These are phyloP conservation scores for Acanthamoeba royreba DNA, from an alignment of 208 protist species.

Conservation along the genomic window DNA sequence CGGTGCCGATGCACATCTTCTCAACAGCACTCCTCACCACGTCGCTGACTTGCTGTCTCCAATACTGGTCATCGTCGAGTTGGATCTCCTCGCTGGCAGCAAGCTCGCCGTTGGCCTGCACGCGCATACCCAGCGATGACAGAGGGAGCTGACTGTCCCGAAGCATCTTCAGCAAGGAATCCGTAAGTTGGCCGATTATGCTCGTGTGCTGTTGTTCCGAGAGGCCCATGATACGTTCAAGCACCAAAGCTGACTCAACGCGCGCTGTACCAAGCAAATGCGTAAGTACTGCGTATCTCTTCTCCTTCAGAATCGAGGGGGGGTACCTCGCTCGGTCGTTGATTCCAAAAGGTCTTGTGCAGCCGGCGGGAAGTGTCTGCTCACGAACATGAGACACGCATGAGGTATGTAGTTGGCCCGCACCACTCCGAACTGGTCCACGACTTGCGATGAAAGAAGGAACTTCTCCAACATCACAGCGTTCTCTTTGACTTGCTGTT, in stretches of 20 bases:
- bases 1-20: constrained; percentile 11
- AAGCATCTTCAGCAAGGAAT: not conserved
- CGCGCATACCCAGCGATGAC: not conserved
- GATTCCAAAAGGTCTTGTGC: not conserved
- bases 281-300: not conserved
- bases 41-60: not conserved
- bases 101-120: not conserved
- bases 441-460: not conserved
- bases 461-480: not conserved
- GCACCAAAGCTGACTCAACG: not conserved
- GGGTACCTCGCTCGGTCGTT: not conserved
- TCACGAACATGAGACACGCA: not conserved
- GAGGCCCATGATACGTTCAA: not conserved
- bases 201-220: not conserved
- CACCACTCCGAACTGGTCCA: not conserved
- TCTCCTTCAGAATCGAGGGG: no score
- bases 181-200: no score
- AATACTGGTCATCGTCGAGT: no score
- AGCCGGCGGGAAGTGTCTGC: not conserved
- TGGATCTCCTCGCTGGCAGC: not conserved
- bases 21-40: not conserved
- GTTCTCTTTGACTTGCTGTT: not conserved
- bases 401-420: not conserved
- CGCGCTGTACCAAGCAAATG: not conserved
- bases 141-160: not conserved